These are phyloP conservation scores for Begonia peltatifolia DNA, from an alignment of 306 rosid species.

Conservation along the genomic window DNA sequence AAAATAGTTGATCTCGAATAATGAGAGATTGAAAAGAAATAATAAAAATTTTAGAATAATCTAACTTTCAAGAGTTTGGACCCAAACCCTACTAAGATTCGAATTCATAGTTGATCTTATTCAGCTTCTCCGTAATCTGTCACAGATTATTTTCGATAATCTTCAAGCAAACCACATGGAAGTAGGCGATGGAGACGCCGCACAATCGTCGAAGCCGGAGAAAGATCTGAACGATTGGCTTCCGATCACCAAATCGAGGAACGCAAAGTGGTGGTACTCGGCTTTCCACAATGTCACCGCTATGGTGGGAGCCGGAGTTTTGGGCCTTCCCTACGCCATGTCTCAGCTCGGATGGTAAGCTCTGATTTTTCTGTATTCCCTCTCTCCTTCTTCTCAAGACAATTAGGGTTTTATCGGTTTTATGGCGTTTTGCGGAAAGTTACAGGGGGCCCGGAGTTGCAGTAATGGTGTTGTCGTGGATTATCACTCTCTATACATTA, in stretches of 20 bases:
- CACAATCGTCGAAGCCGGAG: neutral
- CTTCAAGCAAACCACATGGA: too few relatives aligned
- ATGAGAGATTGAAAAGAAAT: too few relatives aligned
- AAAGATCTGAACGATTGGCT: constrained; percentile 13
- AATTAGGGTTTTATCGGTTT: neutral
- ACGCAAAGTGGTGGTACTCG: constrained; percentile 31
- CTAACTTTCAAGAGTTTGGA: too few relatives aligned
- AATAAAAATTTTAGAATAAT: too few relatives aligned
- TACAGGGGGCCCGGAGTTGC: constrained; percentile 30
- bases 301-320: constrained; percentile 25
- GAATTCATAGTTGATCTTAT: too few relatives aligned
- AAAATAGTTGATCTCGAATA: too few relatives aligned
- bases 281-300: constrained; percentile 31
- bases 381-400: neutral
- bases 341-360: constrained; percentile 26
- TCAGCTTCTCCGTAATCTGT: too few relatives aligned
- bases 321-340: constrained; percentile 21
- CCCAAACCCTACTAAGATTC: too few relatives aligned
- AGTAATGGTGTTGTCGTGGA: constrained; percentile 30
- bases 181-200: too few relatives aligned
- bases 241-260: constrained; percentile 20
- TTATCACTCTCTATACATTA: constrained; percentile 43
- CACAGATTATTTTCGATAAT: too few relatives aligned
- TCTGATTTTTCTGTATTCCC: neutral
- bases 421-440: neutral